Evolutionary conservation across 192 early-diverging fungal species (phyloP), one percentile per base, ranked within the genome.

Genomic region (Umbelopsis sp.): DNA sequence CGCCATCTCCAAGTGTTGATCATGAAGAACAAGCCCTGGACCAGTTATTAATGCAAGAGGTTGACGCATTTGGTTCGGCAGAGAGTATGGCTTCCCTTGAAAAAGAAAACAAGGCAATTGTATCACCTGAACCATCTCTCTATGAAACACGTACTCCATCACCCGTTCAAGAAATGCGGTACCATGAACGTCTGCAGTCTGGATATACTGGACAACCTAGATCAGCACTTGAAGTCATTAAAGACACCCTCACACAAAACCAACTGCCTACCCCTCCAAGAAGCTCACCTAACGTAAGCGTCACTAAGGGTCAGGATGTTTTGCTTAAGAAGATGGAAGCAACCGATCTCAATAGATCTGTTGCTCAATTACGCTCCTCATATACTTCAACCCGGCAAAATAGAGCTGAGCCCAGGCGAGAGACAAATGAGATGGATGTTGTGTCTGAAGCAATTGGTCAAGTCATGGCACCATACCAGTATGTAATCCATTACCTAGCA

Each of bases 401-500:
- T 4, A 62, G 31, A 7, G 16, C 31, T 0, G 29, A 32, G 29
- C 56, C 31, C 0, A 10, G 17, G 17, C 56, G 56, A 34, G 56
- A 62, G 31, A 14, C 31, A 6, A 62, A 62, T 32, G 56, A 62
- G 26, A 62, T 62, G 56, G 56, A 62, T 34, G 56, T 62, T 17
- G 56, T 62, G 17, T 22, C 56, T 62, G 56, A 62, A 62, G 29
- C 56, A 16, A 34, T 62, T 26, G 26, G 29, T 34, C 29, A 62
- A 62, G 56, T 62, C 31, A 29, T 62, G 24, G 31, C 26, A 34
- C 56, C 56, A 17, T 62, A 62, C 56, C 56, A 62, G 56, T 62
- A 62, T 17, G 56, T 62, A 16, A 11, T n/a, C 11, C 25, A 8
- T 54, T 7, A 34, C 12, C 14, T 34, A 20, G 3, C 12, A 32